Evolutionary conservation across 2,329 filamentous ascomycete species (phyloP).

Genomic region (Penicillium sp.): DNA sequence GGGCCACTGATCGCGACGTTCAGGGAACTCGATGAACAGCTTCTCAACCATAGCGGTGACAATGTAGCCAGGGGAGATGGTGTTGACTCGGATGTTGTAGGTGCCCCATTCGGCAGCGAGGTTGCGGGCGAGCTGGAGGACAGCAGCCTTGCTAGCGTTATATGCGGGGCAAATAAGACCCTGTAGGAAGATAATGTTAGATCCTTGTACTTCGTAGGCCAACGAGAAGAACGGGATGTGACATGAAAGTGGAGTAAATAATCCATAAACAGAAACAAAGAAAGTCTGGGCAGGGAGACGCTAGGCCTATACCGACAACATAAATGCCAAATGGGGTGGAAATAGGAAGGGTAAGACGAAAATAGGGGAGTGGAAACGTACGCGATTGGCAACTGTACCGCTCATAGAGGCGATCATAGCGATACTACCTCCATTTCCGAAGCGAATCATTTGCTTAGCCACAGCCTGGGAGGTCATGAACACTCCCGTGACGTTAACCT

Average conservation of each 20-base stretch:
- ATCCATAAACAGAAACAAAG: background rate
- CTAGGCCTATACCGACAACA: background rate
- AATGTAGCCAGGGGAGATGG: conserved; percentile 50
- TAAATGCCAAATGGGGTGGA: background rate
- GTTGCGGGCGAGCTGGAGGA: conserved; percentile 49
- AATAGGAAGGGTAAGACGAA: background rate
- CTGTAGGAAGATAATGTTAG: conserved; percentile 25
- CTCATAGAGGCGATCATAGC: conserved; percentile 65
- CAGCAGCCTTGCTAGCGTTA: conserved; percentile 51
- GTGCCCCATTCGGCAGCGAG: conserved; percentile 51
- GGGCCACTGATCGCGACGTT: conserved; percentile 77
- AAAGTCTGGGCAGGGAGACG: background rate
- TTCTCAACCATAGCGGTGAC: conserved; percentile 49
- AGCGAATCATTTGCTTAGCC: conserved; percentile 63
- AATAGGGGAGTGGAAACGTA: conserved; percentile 25
- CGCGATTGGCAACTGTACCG: conserved; percentile 58
- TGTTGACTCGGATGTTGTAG: conserved; percentile 52
- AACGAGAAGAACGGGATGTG: conserved; percentile 3
- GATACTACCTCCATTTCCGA: conserved; percentile 61
- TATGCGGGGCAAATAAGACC: conserved; percentile 51
- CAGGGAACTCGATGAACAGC: conserved; percentile 63
- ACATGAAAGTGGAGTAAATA: background rate
- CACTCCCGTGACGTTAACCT: conserved; percentile 61
- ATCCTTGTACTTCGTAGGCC: background rate
- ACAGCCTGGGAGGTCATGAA: conserved; percentile 65